Conservation (phyloP, 768 basidiomycete genomes). For the Tylopilus vinaceipallidus region DNA sequence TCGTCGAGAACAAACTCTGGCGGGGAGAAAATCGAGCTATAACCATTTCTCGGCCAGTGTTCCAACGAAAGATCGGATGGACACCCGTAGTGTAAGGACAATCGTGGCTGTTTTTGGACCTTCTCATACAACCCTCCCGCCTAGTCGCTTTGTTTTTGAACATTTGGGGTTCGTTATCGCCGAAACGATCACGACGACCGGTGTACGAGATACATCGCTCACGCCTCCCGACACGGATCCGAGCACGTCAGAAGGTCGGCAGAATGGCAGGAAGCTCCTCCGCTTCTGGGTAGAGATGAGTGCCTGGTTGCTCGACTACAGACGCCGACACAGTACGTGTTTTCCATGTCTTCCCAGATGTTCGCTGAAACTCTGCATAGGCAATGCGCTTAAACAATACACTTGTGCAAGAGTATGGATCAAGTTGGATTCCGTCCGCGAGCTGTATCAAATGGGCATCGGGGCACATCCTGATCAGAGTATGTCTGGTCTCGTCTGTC, state of each 20-base stretch:
- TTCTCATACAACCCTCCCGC: constrained; percentile 10
- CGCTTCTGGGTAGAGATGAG: constrained; percentile 79
- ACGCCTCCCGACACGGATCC: constrained; percentile 56
- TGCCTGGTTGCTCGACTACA: constrained; percentile 64
- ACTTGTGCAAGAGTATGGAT: constrained; percentile 44
- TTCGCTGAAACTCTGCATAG: constrained; percentile 33
- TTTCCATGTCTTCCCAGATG: constrained; percentile 4
- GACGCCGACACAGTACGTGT: constrained; percentile 42
- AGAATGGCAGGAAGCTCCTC: constrained; percentile 59
- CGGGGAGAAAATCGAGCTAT: constrained; percentile 60
- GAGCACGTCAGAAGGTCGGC: constrained; percentile 42
- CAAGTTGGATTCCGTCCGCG: constrained; percentile 56
- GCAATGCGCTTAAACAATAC: constrained; percentile 43
- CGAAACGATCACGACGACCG: constrained; percentile 15
- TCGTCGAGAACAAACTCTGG: constrained; percentile 77
- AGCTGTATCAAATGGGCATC: constrained; percentile 69
- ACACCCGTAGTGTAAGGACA: constrained; percentile 51
- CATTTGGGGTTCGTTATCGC: constrained; percentile 37
- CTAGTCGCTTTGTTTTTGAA: constrained; percentile 42
- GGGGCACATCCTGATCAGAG: constrained; percentile 80
- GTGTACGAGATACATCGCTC: constrained; percentile 44
- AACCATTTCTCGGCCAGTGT: constrained; percentile 50
- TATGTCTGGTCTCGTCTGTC: constrained; percentile 31
- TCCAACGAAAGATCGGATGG: constrained; percentile 70
- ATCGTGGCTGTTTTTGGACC: not conserved